Percentiles rank a stretch among this genome's conserved stretches.
Evolutionary conservation across 2,329 filamentous ascomycete species (phyloP).

Genomic region (Fusarium sp.): DNA sequence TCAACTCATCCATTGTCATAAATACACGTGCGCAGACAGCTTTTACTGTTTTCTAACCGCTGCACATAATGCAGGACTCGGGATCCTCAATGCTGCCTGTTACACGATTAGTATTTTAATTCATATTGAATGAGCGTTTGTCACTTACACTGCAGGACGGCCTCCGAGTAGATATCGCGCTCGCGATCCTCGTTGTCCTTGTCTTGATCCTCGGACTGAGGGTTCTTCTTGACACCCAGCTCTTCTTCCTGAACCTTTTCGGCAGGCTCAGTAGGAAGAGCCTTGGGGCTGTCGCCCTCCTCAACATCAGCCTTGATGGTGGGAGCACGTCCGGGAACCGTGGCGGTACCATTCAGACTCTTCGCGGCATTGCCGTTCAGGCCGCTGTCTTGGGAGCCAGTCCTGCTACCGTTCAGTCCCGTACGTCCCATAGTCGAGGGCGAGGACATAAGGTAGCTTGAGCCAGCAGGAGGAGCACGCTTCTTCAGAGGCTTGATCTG

Average conservation of each 20-base stretch:
- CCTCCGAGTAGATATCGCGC: slow-evolving; percentile 94
- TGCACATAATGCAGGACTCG: slow-evolving; percentile 97
- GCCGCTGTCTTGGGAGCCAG: slow-evolving; percentile 57
- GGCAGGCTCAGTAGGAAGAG: slow-evolving; percentile 77
- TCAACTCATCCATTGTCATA: slow-evolving; percentile 50
- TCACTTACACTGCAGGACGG: slow-evolving; percentile 84
- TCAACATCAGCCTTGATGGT: slow-evolving; percentile 81
- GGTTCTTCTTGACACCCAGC: slow-evolving; percentile 63
- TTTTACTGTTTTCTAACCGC: slow-evolving; percentile 69
- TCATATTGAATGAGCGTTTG: too few species aligned
- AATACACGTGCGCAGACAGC: slow-evolving; percentile 37
- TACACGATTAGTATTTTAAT: slow-evolving; percentile 48
- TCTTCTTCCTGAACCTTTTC: slow-evolving; percentile 73
- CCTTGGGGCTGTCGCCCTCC: slow-evolving; percentile 83
- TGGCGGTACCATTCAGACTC: slow-evolving; percentile 70
- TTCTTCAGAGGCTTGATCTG: slow-evolving; percentile 76
- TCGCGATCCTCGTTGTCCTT: slow-evolving; percentile 80
- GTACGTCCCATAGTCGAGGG: slow-evolving; percentile 74
- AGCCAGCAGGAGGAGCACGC: slow-evolving; percentile 68
- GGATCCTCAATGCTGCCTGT: slow-evolving; percentile 95
- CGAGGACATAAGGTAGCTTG: slow-evolving; percentile 62
- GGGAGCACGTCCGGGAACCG: slow-evolving; percentile 73
- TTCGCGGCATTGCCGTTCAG: slow-evolving; percentile 68
- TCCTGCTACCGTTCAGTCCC: slow-evolving; percentile 68
- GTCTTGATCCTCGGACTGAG: slow-evolving; percentile 79